Evolutionary conservation across 2,329 filamentous ascomycete species (phyloP).

Genomic region (Macrophomina tecta): DNA sequence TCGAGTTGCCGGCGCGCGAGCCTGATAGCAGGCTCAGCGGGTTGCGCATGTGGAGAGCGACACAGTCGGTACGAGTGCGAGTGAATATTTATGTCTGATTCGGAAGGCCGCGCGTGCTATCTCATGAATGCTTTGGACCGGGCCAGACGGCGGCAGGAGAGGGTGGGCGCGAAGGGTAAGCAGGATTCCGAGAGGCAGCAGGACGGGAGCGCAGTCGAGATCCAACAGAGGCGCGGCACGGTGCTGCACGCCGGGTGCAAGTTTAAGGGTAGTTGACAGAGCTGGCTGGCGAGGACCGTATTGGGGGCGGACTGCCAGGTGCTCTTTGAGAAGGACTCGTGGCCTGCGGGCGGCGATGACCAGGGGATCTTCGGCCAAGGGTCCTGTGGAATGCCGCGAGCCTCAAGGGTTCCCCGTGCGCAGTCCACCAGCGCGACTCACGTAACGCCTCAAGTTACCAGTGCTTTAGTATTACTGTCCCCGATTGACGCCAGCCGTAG

Average conservation of each 20-base stretch:
- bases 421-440: background rate
- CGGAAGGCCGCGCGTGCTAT: slow-evolving; percentile 40
- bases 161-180: slow-evolving; percentile 8
- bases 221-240: slow-evolving; percentile 25
- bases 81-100: slow-evolving; percentile 29
- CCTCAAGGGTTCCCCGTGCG: slow-evolving; percentile 20
- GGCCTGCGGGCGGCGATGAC: slow-evolving; percentile 26
- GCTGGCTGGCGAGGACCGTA: slow-evolving; percentile 20
- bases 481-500: background rate
- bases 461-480: background rate
- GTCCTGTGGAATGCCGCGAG: slow-evolving; percentile 23
- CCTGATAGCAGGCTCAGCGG: slow-evolving; percentile 35
- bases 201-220: background rate
- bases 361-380: slow-evolving; percentile 27
- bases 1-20: slow-evolving; percentile 35
- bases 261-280: slow-evolving; percentile 27
- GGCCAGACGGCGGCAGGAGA: slow-evolving; percentile 10
- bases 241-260: slow-evolving; percentile 30
- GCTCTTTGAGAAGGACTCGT: slow-evolving; percentile 31
- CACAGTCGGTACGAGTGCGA: slow-evolving; percentile 32
- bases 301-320: slow-evolving; percentile 1
- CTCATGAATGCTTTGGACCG: slow-evolving; percentile 37
- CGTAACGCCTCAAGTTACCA: slow-evolving; percentile 3
- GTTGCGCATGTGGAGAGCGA: slow-evolving; percentile 31
- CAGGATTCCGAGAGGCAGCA: slow-evolving; percentile 11